Percentiles rank a stretch among this genome's conserved stretches.
Conservation (phyloP, 1,139 yeast species). For the Zygoascus meyerae region DNA sequence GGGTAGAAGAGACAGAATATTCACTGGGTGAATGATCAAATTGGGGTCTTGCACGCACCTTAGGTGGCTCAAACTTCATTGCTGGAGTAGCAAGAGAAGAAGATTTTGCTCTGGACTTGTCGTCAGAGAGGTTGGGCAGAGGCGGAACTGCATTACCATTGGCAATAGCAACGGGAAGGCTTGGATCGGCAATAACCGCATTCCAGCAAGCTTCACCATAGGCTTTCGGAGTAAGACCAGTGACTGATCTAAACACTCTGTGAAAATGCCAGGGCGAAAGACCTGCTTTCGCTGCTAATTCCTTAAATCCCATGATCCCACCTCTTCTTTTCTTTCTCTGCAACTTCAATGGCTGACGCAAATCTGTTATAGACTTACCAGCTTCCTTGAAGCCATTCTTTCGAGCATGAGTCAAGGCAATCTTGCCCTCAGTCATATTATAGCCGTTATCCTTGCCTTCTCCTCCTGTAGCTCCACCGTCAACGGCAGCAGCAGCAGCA, state of each 20-base stretch:
- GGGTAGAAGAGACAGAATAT: neutral
- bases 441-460: constrained; percentile 18
- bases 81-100: neutral
- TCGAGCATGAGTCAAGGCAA: constrained; percentile 1
- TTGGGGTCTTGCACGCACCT: neutral
- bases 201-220: constrained; percentile 87
- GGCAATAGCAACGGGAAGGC: constrained; percentile 11
- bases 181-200: constrained; percentile 39
- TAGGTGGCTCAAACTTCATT: neutral
- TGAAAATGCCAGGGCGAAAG: constrained; percentile 94
- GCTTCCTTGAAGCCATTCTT: constrained; percentile 3
- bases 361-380: constrained; percentile 4
- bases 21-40: neutral
- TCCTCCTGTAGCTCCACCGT: constrained; percentile 22
- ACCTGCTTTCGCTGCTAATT: constrained; percentile 77
- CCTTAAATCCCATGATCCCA: constrained; percentile 84
- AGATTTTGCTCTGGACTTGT: neutral
- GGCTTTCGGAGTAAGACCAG: constrained; percentile 81
- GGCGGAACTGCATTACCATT: constrained; percentile 11
- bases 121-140: neutral
- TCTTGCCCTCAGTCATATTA: neutral
- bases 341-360: constrained; percentile 18
- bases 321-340: constrained; percentile 65
- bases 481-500: constrained; percentile 23
- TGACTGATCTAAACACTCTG: constrained; percentile 77